Conservation (phyloP, 2,329 filamentous ascomycete genomes). For the Parascedosporium putredinis region DNA sequence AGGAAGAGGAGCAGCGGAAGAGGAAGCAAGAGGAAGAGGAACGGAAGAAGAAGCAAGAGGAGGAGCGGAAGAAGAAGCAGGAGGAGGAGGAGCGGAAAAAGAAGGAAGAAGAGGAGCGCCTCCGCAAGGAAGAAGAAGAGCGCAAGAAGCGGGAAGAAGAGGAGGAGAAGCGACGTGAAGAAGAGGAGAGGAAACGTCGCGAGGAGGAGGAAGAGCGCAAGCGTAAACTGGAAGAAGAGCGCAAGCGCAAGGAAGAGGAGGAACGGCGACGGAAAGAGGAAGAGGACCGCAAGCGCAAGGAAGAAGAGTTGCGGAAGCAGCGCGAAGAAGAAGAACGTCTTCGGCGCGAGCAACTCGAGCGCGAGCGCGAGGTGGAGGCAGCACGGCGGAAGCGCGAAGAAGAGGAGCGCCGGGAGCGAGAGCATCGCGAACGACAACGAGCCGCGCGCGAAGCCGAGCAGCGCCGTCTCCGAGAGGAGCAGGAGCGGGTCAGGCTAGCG, state of each 20-base stretch:
- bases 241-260: conserved; percentile 22
- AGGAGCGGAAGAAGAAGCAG: conserved; percentile 21
- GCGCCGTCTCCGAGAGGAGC: conserved; percentile 39
- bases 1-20: conserved; percentile 24
- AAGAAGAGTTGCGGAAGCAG: conserved; percentile 25
- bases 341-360: conserved; percentile 32
- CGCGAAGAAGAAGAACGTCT: conserved; percentile 37
- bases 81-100: conserved; percentile 22
- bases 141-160: conserved; percentile 16
- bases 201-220: conserved; percentile 15
- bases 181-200: conserved; percentile 16
- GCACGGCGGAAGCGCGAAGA: conserved; percentile 41
- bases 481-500: conserved; percentile 42
- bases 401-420: conserved; percentile 38
- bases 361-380: conserved; percentile 33
- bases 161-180: conserved; percentile 13
- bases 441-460: conserved; percentile 41
- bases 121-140: conserved; percentile 15
- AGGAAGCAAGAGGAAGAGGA: conserved; percentile 25
- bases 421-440: conserved; percentile 38
- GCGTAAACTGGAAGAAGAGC: conserved; percentile 16
- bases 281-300: conserved; percentile 23
- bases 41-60: conserved; percentile 23
- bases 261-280: conserved; percentile 25
- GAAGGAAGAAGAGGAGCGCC: conserved; percentile 24